Percentiles rank a stretch among this genome's conserved stretches.
Conservation (phyloP, 345 rosid genomes). For the Odontarrhena argentea region DNA sequence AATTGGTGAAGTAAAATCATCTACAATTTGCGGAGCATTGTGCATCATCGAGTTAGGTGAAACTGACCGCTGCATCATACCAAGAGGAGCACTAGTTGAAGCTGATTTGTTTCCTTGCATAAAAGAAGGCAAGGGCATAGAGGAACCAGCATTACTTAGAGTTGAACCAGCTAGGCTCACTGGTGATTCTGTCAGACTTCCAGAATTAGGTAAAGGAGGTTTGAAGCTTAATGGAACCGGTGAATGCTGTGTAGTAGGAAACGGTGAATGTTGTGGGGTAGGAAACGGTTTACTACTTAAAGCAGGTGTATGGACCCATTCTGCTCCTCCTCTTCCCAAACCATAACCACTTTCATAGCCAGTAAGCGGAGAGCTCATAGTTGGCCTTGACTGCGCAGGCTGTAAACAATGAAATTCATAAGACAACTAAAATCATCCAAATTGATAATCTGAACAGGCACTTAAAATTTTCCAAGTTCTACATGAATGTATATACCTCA, state of each 20-base stretch:
- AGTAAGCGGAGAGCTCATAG: constrained; percentile 26
- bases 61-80: constrained; percentile 36
- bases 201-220: constrained; percentile 23
- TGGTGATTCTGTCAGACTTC: constrained; percentile 29
- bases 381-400: constrained; percentile 25
- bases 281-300: constrained; percentile 30
- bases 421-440: background rate
- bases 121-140: constrained; percentile 37
- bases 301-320: constrained; percentile 36
- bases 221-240: constrained; percentile 32
- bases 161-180: constrained; percentile 24
- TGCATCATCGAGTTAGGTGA: constrained; percentile 45
- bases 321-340: constrained; percentile 41
- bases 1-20: constrained; percentile 37
- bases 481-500: constrained; percentile 31
- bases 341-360: constrained; percentile 27
- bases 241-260: constrained; percentile 17
- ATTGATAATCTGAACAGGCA: background rate
- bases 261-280: constrained; percentile 6
- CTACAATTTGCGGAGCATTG: constrained; percentile 69
- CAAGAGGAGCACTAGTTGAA: constrained; percentile 23
- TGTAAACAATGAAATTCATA: constrained; percentile 21
- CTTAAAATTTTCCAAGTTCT: background rate
- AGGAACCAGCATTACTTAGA: constrained; percentile 17
- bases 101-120: constrained; percentile 34